Base-by-base conservation (phyloP, 257 asterid genomes). In the Gentiana macrophylla region DNA sequence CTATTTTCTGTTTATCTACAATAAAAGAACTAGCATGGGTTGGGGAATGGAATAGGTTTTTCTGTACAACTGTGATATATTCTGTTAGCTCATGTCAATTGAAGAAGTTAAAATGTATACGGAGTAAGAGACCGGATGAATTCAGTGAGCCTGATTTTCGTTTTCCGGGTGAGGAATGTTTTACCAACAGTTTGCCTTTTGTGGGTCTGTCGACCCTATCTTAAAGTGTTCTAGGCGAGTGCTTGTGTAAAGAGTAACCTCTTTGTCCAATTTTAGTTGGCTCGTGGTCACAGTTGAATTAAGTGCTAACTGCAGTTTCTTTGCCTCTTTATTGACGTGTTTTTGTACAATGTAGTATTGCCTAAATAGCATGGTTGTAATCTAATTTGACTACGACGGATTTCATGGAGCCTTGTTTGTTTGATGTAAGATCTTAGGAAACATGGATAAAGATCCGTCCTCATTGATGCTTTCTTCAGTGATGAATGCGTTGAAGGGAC, bases 391-490 rank as follows among this genome's bases (percentile, higher is more conserved):
- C 36, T 38, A 24, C 32, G 13, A 15, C 32, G 13, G 51, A 73
- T 65, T 38, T 79, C 53, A 63, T 68, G 35, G 12, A 65, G n/a
- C 43, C 36, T 59, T 49, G 49, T 65, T 60, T 72, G 50, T 50
- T 62, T 62, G 47, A 56, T 79, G 73, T 67, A 69, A 90, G 98
- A 86, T 91, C 80, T 70, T 91, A 76, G 95, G 93, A 62, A 81
- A 74, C 84, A 71, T 84, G 97, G 72, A 77, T 78, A 81, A 83
- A 75, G 87, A 91, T 73, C 82, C 94, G 38, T 70, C 84, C 35
- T 71, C 95, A 9, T 69, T 91, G 79, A 81, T 86, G 94, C 73
- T 91, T 32, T 83, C 73, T 78, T 81, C 95, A 52, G 87, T 91
- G 66, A 73, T 80, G 79, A 83, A 79, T 84, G 79, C 75, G 67